Evolutionary conservation across 31 red algal species (phyloP), one percentile per base, ranked within the genome.

Genomic region (Odonthalia washingtoniensis): DNA sequence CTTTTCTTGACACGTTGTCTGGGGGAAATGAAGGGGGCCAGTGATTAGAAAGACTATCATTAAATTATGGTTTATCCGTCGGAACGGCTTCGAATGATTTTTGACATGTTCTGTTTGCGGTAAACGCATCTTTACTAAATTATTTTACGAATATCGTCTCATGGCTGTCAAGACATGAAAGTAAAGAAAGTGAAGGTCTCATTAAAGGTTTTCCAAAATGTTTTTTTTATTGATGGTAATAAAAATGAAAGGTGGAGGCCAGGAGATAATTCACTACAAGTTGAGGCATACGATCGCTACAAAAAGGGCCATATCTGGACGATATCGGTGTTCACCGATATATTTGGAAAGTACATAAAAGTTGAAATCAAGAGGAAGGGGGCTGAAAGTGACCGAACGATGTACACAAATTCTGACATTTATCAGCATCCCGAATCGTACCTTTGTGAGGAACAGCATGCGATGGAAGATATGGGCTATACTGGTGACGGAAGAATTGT

Each of bases 181-280:
- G n/a, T n/a, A n/a, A n/a, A n/a, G n/a, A n/a, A n/a, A n/a, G n/a
- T n/a, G n/a, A n/a, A n/a, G n/a, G n/a, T n/a, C n/a, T n/a, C n/a
- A n/a, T n/a, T n/a, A n/a, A n/a, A n/a, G n/a, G n/a, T n/a, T n/a
- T n/a, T n/a, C n/a, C n/a, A n/a, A n/a, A n/a, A n/a, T n/a, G n/a
- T n/a, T n/a, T n/a, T n/a, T n/a, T n/a, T n/a, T n/a, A n/a, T n/a
- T n/a, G n/a, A n/a, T n/a, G n/a, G n/a, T n/a, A 78, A 78, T 44
- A 78, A 78, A 78, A 78, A 78, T 44, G 53, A 49, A 53, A 40
- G 78, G 16, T 82, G 57, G 78, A 65, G 78, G 27, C 78, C 64
- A 27, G 34, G 32, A 3, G 5, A 85, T 5, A 28, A 5, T 21
- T 49, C 24, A 5, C 42, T 46, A 40, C 82, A 85, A 24, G 41